Percentiles rank a stretch among this genome's conserved stretches.
These are phyloP conservation scores for Hypoxylon sp. DNA, from an alignment of 2,329 filamentous ascomycete species.

Conservation along the genomic window DNA sequence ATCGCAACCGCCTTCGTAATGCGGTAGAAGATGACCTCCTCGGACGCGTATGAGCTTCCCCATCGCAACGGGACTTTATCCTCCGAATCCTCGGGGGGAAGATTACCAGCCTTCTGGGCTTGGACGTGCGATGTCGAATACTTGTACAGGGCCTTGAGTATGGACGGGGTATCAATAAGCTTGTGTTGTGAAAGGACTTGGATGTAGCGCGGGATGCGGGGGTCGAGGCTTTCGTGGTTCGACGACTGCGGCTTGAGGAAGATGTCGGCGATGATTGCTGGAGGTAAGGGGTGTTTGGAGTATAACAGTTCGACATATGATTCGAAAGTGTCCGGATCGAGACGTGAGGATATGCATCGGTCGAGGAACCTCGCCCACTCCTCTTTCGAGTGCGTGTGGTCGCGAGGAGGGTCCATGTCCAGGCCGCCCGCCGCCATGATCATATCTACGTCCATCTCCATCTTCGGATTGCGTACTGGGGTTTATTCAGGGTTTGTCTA, in stretches of 20 bases:
- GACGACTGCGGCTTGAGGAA: constrained; percentile 68
- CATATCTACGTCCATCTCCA: constrained; percentile 47
- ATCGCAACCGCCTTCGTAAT: constrained; percentile 88
- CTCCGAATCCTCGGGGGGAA: constrained; percentile 41
- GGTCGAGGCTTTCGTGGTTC: constrained; percentile 68
- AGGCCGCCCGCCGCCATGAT: constrained; percentile 17
- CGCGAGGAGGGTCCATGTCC: constrained; percentile 23
- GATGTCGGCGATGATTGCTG: constrained; percentile 68
- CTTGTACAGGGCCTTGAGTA: constrained; percentile 69
- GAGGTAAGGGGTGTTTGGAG: constrained; percentile 66
- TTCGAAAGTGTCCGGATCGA: constrained; percentile 69
- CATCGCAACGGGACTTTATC: constrained; percentile 59
- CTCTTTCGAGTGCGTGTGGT: constrained; percentile 48
- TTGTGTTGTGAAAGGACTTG: constrained; percentile 67
- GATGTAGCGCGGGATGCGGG: constrained; percentile 72
- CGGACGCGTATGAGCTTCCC: constrained; percentile 73
- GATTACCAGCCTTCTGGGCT: constrained; percentile 46
- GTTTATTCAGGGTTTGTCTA: background rate
- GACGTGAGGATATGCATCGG: constrained; percentile 65
- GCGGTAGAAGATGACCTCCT: constrained; percentile 94
- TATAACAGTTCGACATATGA: constrained; percentile 65
- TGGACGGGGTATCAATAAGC: constrained; percentile 68
- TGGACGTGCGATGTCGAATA: constrained; percentile 68
- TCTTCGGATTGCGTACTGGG: constrained; percentile 22
- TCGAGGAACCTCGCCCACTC: constrained; percentile 68